Percentiles rank a stretch among this genome's conserved stretches.
phyloP scores from a whole-genome alignment of 2,329 filamentous ascomycete species.

The Cladosporium sp. region DNA sequence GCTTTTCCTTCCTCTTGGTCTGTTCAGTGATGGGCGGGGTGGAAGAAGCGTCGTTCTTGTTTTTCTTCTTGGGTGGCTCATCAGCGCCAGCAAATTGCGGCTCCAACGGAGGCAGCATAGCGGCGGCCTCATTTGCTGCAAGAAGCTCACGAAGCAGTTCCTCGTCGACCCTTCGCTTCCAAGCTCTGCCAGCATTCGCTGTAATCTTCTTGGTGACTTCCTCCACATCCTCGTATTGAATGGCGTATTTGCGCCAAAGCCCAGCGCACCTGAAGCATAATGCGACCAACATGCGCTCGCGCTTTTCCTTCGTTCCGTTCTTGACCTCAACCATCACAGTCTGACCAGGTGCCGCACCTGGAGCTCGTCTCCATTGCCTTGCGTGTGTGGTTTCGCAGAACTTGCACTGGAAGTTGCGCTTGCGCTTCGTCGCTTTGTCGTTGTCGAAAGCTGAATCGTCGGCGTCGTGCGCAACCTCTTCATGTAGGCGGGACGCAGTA shows the following conservation, averaged over 20 bases:
- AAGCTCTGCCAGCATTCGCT: slow-evolving; percentile 77
- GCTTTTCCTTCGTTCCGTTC: slow-evolving; percentile 70
- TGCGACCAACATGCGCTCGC: slow-evolving; percentile 71
- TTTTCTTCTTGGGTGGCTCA: slow-evolving; percentile 61
- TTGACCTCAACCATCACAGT: slow-evolving; percentile 68
- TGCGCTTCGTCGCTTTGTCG: slow-evolving; percentile 75
- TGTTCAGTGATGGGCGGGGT: slow-evolving; percentile 36
- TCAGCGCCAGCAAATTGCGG: slow-evolving; percentile 21
- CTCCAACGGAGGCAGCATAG: slow-evolving; percentile 29
- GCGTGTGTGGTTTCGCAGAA: slow-evolving; percentile 82
- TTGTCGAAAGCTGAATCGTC: slow-evolving; percentile 97
- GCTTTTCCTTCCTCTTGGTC: slow-evolving; percentile 62
- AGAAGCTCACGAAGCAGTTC: slow-evolving; percentile 78
- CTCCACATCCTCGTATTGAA: slow-evolving; percentile 92
- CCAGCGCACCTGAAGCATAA: slow-evolving; percentile 88
- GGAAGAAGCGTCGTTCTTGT: slow-evolving; percentile 41
- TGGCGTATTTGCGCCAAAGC: slow-evolving; percentile 92
- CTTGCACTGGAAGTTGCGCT: slow-evolving; percentile 87
- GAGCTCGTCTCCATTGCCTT: slow-evolving; percentile 88
- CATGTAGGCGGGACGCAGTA: slow-evolving; percentile 72
- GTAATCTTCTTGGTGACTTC: slow-evolving; percentile 86
- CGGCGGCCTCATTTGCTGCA: slow-evolving; percentile 58
- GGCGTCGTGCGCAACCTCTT: slow-evolving; percentile 87
- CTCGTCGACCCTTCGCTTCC: slow-evolving; percentile 88
- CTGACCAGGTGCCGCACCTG: slow-evolving; percentile 70